Evolutionary conservation across 805 yeast species (phyloP).

Genomic region (Grigorovia yakushimaensis): DNA sequence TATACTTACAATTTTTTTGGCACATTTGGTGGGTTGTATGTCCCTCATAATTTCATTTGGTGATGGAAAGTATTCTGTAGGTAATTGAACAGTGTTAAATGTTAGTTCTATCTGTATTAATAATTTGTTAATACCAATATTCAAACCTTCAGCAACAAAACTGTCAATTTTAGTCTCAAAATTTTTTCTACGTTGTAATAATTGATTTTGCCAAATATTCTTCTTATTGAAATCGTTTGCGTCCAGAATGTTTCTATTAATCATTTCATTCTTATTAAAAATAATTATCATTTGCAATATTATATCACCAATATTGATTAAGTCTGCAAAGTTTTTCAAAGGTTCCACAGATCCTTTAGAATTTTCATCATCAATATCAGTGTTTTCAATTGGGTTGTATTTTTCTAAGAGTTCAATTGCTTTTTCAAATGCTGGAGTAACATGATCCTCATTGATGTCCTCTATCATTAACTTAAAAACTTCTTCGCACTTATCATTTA

Average conservation of each 20-base stretch:
- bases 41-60: constrained; percentile 11
- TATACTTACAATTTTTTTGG: constrained; percentile 49
- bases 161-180: constrained; percentile 78
- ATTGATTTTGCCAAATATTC: constrained; percentile 65
- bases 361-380: background rate
- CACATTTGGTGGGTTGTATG: constrained; percentile 53
- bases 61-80: constrained; percentile 53
- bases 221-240: constrained; percentile 31
- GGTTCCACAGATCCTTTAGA: constrained; percentile 53
- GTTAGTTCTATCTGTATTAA: constrained; percentile 69
- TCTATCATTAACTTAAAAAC: constrained; percentile 59
- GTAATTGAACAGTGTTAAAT: constrained; percentile 44
- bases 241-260: constrained; percentile 44
- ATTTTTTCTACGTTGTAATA: constrained; percentile 69
- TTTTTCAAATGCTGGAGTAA: constrained; percentile 74
- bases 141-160: constrained; percentile 85
- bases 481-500: constrained; percentile 36
- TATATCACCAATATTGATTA: constrained; percentile 86
- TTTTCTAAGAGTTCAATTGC: constrained; percentile 62
- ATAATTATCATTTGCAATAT: constrained; percentile 87
- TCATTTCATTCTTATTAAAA: constrained; percentile 79
- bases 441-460: constrained; percentile 59
- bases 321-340: constrained; percentile 73
- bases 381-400: constrained; percentile 49
- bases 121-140: constrained; percentile 82